phyloP scores from a whole-genome alignment of 1,139 yeast species.

The Pichia sp. region DNA sequence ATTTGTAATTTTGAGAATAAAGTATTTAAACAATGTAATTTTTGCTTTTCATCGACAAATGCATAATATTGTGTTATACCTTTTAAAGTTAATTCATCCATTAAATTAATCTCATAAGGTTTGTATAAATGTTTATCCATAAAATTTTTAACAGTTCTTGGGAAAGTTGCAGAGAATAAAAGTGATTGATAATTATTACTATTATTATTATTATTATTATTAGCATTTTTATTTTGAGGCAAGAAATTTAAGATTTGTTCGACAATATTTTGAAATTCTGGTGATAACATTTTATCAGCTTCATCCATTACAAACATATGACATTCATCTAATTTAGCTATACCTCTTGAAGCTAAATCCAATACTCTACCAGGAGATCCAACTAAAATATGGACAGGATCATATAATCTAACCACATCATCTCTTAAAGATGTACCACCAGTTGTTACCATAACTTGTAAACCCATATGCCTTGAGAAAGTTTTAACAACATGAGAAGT shows the following conservation, averaged over 20 bases:
- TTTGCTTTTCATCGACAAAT: slow-evolving; percentile 93
- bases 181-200: slow-evolving; percentile 67
- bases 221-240: slow-evolving; percentile 37
- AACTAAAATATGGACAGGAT: slow-evolving; percentile 79
- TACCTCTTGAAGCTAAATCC: slow-evolving; percentile 82
- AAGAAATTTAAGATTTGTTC: slow-evolving; percentile 81
- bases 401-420: slow-evolving; percentile 87
- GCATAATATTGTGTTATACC: slow-evolving; percentile 98
- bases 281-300: slow-evolving; percentile 93
- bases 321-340: slow-evolving; percentile 84
- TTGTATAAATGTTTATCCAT: slow-evolving; percentile 87
- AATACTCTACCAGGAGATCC: slow-evolving; percentile 98
- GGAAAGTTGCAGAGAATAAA: slow-evolving; percentile 93
- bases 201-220: slow-evolving; percentile 18
- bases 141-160: slow-evolving; percentile 83
- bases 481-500: slow-evolving; percentile 97
- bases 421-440: slow-evolving; percentile 96
- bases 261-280: slow-evolving; percentile 82
- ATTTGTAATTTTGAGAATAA: slow-evolving; percentile 89
- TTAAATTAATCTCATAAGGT: slow-evolving; percentile 91
- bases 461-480: slow-evolving; percentile 88
- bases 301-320: slow-evolving; percentile 95
- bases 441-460: slow-evolving; percentile 96
- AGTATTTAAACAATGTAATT: slow-evolving; percentile 91
- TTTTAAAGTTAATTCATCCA: slow-evolving; percentile 94